Conservation (phyloP, 2,329 filamentous ascomycete species). For the Cladophialophora chaetospira region DNA sequence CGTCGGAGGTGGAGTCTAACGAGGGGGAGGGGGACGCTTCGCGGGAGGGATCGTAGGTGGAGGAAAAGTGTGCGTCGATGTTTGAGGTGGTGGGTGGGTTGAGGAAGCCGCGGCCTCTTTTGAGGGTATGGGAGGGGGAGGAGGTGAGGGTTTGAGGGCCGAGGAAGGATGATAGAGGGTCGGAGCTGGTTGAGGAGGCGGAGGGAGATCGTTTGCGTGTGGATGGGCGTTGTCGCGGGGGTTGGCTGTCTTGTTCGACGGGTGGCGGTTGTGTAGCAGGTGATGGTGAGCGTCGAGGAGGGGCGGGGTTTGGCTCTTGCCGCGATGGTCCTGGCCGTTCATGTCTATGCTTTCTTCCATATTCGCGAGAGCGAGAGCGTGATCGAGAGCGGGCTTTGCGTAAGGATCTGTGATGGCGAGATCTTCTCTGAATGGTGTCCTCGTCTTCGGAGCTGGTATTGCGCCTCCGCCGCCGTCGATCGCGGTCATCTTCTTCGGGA, state of each 20-base stretch:
- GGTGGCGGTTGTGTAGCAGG: neutral
- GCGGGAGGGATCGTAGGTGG: conserved; percentile 59
- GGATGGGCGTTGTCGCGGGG: neutral
- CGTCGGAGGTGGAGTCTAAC: conserved; percentile 53
- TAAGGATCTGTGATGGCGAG: conserved; percentile 21
- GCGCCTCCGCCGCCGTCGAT: neutral
- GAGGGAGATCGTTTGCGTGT: conserved; percentile 21
- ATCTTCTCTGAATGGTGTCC: conserved; percentile 3
- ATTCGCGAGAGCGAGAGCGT: conserved; percentile 20
- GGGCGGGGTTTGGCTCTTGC: neutral
- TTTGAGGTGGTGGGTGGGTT: conserved; percentile 33
- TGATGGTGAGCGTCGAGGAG: neutral
- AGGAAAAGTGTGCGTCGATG: conserved; percentile 80
- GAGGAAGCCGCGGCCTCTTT: conserved; percentile 71
- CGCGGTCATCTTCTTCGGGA: neutral
- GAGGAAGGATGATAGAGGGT: conserved; percentile 74
- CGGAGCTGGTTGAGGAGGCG: conserved; percentile 52
- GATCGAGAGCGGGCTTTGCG: conserved; percentile 24
- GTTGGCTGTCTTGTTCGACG: neutral
- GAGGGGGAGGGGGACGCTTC: conserved; percentile 55
- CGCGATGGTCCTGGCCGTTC: conserved; percentile 13
- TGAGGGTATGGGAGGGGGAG: conserved; percentile 53
- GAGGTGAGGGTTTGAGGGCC: conserved; percentile 59
- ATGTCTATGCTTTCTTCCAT: conserved; percentile 16
- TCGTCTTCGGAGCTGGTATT: neutral